phyloP scores from a whole-genome alignment of 2,329 filamentous ascomycete species.

The Sporothrix phasma region DNA sequence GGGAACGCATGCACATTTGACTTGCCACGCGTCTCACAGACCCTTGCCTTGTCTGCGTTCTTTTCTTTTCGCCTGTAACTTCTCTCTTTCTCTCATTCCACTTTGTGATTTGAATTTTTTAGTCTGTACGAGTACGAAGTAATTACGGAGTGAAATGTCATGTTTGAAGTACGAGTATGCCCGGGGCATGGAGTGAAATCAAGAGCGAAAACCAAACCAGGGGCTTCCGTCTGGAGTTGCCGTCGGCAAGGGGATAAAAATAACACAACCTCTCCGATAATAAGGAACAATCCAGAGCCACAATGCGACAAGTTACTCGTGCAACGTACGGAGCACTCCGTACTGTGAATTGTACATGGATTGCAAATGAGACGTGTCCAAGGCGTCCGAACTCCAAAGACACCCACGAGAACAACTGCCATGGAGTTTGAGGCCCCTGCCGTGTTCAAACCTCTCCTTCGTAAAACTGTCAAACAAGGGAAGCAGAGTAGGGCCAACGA shows the following conservation, averaged over 20 bases:
- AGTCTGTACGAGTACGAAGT: no score
- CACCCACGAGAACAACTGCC: not conserved
- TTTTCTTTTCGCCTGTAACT: not conserved
- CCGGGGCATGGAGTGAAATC: no score
- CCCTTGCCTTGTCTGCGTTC: not conserved
- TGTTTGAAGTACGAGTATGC: no score
- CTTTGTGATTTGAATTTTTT: no score
- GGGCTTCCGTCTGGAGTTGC: not conserved
- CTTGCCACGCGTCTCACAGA: slow-evolving; percentile 5
- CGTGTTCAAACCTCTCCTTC: not conserved
- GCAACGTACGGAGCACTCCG: no score
- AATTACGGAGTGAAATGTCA: no score
- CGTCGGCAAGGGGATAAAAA: not conserved
- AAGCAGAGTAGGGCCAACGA: slow-evolving; percentile 3
- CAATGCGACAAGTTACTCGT: not conserved
- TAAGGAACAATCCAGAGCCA: not conserved
- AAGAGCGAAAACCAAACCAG: not conserved
- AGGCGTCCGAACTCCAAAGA: not conserved
- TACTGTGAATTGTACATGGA: not conserved
- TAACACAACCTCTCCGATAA: no score
- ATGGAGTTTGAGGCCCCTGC: not conserved
- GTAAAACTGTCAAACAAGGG: slow-evolving; percentile 2
- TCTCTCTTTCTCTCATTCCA: no score
- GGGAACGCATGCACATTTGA: not conserved
- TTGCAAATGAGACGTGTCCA: not conserved